Conservation (phyloP, 2,329 filamentous ascomycete genomes). For the Arthrocladium fulminans region DNA sequence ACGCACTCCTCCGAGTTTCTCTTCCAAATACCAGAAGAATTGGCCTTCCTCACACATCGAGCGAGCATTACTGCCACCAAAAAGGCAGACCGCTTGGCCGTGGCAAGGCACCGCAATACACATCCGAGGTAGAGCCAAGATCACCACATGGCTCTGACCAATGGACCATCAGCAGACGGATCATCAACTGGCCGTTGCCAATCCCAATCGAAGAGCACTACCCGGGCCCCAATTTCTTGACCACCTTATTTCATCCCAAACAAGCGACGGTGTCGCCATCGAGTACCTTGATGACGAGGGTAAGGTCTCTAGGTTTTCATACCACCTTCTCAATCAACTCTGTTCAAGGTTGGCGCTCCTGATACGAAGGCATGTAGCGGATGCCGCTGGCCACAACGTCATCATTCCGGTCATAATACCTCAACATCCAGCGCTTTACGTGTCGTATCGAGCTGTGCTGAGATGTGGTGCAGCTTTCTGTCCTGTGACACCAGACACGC, state of each 20-base stretch:
- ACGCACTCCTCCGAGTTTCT: too few relatives aligned
- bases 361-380: not conserved
- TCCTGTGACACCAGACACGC: constrained; percentile 69
- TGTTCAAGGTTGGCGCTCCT: constrained; percentile 48
- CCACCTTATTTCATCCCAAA: constrained; percentile 48
- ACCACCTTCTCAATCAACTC: constrained; percentile 51
- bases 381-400: not conserved
- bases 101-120: too few relatives aligned
- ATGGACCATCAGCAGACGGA: not conserved
- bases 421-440: constrained; percentile 69
- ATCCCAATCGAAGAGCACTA: constrained; percentile 44
- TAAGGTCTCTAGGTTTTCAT: constrained; percentile 46
- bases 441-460: constrained; percentile 66
- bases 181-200: constrained; percentile 46
- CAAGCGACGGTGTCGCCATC: constrained; percentile 45
- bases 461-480: constrained; percentile 81
- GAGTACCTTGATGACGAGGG: constrained; percentile 52
- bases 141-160: not conserved
- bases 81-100: too few relatives aligned
- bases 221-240: constrained; percentile 51
- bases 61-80: too few relatives aligned
- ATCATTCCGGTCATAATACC: constrained; percentile 69
- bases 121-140: too few relatives aligned
- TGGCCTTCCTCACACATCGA: too few relatives aligned
- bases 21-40: too few relatives aligned